Base-by-base conservation (phyloP, 164 flowering plant species). In the Taxillus chinensis region DNA sequence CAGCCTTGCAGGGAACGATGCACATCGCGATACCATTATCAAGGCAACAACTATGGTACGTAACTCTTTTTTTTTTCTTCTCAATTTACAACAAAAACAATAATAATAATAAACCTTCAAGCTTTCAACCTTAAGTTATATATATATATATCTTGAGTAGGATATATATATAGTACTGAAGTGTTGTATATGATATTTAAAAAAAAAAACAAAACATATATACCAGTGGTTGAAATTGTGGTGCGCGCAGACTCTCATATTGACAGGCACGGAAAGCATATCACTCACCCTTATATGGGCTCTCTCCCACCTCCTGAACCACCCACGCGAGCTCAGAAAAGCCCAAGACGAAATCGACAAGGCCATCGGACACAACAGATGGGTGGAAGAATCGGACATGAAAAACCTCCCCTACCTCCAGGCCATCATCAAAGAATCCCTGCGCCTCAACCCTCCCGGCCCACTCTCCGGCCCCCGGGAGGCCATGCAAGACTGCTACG, bases 41-140 rank as follows among this genome's bases (percentile, higher is more conserved):
- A 79, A 73, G 57, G 65, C 73, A 27, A 79, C 75, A 27, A 57
- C 60, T 38, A 16, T 70, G 73, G 81, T 72, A 74, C 1, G 52
- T 43, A 5, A 6, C 46, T 9, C 46, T 43, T 43, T 43, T 43
- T 9, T 43, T 43, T 43, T 43, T 5, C 8, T 43, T 43, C 5
- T 43, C 1, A 43, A 6, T 43, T 43, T 9, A 43, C 7, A 43
- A 43, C 8, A 6, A 43, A 0, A 43, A 6, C 46, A 6, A 43
- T 0, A 43, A 43, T 0, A 43, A 43, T 5, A 43, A 43, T 43
- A 9, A 6, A 5, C 10, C 7, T 43, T 43, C 10, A 43, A 9
- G 46, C 46, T 5, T 9, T 43, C 46, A 9, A 9, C 7, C 46
- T 5, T 9, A 43, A 5, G 5, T 5, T 43, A 43, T 5, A 8